Conservation (phyloP, 768 basidiomycete genomes). For the Rhodotorula paludigena region DNA sequence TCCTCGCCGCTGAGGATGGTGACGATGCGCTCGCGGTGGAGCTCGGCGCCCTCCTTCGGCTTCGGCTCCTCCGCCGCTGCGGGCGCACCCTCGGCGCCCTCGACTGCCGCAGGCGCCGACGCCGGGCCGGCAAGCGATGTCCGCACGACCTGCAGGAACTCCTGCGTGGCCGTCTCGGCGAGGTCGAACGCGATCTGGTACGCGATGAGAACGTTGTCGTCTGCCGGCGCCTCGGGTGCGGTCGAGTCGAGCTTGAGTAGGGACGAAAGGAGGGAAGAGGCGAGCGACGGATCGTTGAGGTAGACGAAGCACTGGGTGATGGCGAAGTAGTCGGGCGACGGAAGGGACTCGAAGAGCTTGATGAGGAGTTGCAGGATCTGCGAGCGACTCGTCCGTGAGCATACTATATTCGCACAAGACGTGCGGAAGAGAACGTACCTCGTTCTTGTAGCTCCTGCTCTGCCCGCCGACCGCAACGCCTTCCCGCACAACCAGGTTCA, state of each 20-base stretch:
- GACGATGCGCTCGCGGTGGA: slow-evolving; percentile 24
- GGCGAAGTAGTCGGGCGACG: slow-evolving; percentile 66
- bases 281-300: slow-evolving; percentile 72
- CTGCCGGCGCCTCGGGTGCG: slow-evolving; percentile 45
- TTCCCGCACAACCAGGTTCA: slow-evolving; percentile 85
- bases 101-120: slow-evolving; percentile 5
- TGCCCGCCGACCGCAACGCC: slow-evolving; percentile 64
- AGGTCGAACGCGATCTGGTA: slow-evolving; percentile 96
- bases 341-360: slow-evolving; percentile 72
- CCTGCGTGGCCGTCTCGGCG: slow-evolving; percentile 86
- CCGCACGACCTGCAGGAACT: slow-evolving; percentile 71
- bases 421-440: slow-evolving; percentile 47
- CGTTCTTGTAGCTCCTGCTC: slow-evolving; percentile 44
- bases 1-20: slow-evolving; percentile 80
- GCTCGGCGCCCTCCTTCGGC: slow-evolving; percentile 50
- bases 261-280: slow-evolving; percentile 65
- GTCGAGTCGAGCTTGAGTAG: slow-evolving; percentile 68
- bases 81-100: slow-evolving; percentile 49
- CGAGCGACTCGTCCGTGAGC: background rate
- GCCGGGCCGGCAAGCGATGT: slow-evolving; percentile 11
- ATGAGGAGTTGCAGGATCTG: slow-evolving; percentile 54
- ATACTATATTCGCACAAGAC: background rate
- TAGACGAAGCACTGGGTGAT: slow-evolving; percentile 85
- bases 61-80: slow-evolving; percentile 51
- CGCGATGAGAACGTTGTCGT: slow-evolving; percentile 62